phyloP scores from a whole-genome alignment of 768 basidiomycete species.

The Xerocomellus amylosporus region DNA sequence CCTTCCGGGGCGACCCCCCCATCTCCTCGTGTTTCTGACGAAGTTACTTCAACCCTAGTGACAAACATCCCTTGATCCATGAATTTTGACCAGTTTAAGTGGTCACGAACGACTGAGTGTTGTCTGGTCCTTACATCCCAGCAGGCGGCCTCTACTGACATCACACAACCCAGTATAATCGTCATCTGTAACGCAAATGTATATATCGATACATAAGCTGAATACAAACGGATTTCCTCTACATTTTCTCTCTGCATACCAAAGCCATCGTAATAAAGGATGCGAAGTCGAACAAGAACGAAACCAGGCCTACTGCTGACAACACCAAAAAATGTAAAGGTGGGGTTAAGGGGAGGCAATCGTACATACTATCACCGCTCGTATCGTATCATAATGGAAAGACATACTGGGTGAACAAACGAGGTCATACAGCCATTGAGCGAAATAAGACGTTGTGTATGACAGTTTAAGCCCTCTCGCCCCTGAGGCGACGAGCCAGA shows the following conservation, averaged over 20 bases:
- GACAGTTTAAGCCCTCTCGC: conserved; percentile 67
- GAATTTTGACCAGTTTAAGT: neutral
- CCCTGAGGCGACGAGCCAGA: conserved; percentile 80
- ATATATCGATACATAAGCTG: conserved; percentile 22
- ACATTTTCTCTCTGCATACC: conserved; percentile 10
- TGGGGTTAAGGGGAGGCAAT: conserved; percentile 10
- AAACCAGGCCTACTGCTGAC: neutral
- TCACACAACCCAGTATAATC: neutral
- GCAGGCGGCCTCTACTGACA: conserved; percentile 32
- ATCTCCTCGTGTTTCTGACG: neutral
- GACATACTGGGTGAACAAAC: conserved; percentile 18
- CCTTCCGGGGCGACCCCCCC: neutral
- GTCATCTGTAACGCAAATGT: conserved; percentile 22
- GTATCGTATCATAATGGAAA: conserved; percentile 24
- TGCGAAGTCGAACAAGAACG: neutral
- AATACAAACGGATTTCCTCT: conserved; percentile 30
- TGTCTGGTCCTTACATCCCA: conserved; percentile 45
- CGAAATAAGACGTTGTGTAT: neutral
- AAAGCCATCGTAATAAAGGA: neutral
- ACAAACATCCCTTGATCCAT: conserved; percentile 45
- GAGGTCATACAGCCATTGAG: neutral
- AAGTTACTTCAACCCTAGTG: conserved; percentile 15
- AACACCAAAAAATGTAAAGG: conserved; percentile 8
- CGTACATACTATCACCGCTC: conserved; percentile 31
- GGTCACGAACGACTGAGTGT: conserved; percentile 49